Evolutionary conservation across 345 rosid species (phyloP), one percentile per base, ranked within the genome.

Genomic region (Citrus medica): DNA sequence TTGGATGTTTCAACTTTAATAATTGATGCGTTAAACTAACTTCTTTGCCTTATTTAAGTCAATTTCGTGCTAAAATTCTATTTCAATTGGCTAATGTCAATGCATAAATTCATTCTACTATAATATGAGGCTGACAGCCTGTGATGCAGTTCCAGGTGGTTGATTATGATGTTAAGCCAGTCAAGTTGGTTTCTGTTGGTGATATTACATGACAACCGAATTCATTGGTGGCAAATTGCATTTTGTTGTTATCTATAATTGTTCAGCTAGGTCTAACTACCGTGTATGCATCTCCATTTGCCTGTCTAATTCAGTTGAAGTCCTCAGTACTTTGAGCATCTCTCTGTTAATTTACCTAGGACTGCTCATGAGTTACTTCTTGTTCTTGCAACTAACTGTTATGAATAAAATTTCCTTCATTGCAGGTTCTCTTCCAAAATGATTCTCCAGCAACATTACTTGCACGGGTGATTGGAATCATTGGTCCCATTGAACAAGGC

Each of bases 381-480:
- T 48, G 24, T 14, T 67, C 51, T 46, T 46, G 51, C 51, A 46
- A 12, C 51, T 46, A 46, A 13, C 30, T 51, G 66, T 81, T 48
- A 17, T 61, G 25, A 73, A 64, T 37, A 22, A 40, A 21, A 72
- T 40, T 40, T 53, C 72, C 37, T 79, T 76, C 30, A 32, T 83
- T 83, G 82, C 75, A 95, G 99, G 99, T 97, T 70, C 94, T 97
- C 55, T 97, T 97, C 86, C 98, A 97, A 85, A 97, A 94, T 83
- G 99, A 97, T 89, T 97, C 99, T 30, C 93, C 98, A 46, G 97
- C 94, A 30, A 97, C 98, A 51, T 87, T 97, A 78, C 90, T 97
- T 77, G 97, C 98, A 38, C 89, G 98, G 78, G 97, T 94, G 28
- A 90, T 94, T 38, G 98, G 99, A 81, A 94, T 94, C 42, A 84